Evolutionary conservation across 352 stramenopile genomes (phyloP).

Genomic region (Phytophthora agathidicida): DNA sequence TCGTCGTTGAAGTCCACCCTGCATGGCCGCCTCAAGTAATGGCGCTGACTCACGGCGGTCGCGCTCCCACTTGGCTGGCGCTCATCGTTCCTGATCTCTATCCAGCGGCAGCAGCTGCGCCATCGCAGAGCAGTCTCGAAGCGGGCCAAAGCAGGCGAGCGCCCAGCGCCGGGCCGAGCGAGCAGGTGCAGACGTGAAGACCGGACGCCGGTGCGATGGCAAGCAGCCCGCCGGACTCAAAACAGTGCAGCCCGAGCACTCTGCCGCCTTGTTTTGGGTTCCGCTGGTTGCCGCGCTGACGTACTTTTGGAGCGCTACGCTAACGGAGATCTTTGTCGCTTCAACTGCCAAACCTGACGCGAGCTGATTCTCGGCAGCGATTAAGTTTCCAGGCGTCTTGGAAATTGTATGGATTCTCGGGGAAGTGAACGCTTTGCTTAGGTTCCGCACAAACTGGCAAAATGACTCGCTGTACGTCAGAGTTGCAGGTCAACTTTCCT

Average conservation of each 20-base stretch:
- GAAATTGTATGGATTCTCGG: no score
- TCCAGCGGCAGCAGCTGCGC: constrained; percentile 20
- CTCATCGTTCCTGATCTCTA: constrained; percentile 28
- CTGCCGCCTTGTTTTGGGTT: no score
- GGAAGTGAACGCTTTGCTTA: background rate
- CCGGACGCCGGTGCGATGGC: no score
- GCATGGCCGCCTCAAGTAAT: constrained; percentile 4
- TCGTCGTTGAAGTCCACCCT: constrained; percentile 12
- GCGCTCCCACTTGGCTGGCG: constrained; percentile 27
- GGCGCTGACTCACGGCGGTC: constrained; percentile 3
- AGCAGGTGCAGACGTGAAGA: constrained; percentile 23
- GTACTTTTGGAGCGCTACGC: no score
- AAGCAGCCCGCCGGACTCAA: no score
- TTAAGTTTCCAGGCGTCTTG: no score
- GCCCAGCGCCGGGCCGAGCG: constrained; percentile 12
- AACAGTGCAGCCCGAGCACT: no score
- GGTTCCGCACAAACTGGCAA: constrained; percentile 14
- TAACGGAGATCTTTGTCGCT: no score
- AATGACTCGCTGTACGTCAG: constrained; percentile 45
- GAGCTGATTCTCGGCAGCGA: no score
- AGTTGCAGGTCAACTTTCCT: constrained; percentile 43
- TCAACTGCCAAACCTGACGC: no score
- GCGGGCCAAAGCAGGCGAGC: constrained; percentile 4
- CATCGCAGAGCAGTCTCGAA: background rate
- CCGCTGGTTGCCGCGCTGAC: no score